Evolutionary conservation across 495 filamentous ascomycete species (phyloP), one percentile per base, ranked within the genome.

Genomic region (Talaromyces liani): DNA sequence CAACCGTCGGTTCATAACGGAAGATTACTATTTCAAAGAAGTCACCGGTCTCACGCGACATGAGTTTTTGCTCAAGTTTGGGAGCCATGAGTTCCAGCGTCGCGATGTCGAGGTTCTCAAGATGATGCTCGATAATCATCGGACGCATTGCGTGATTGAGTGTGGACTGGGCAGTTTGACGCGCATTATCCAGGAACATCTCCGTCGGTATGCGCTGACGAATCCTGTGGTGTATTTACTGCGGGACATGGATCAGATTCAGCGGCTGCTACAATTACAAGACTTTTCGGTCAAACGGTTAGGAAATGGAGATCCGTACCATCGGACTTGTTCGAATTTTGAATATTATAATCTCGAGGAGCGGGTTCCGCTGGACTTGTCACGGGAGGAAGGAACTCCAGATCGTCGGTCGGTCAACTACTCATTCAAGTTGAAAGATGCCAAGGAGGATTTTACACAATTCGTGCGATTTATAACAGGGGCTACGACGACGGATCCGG

Each of bases 201-300:
- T 90, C 18, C 77, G 80, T 29, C 80, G 74, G 18, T 88, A 84
- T 66, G 80, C 82, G 20, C 75, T 77, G 56, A 87, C 85, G 2
- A 85, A 92, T 67, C 89, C 90, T 0, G 87, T 94, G 18, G 82
- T 93, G 3, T 87, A 94, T 65, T 72, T 93, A 27, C 78, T 89
- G 45, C 82, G 90, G 25, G 87, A 91, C 66, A 84, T 84, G 66
- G 79, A 85, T 59, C 84, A 85, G 54, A 84, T 93, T 41, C 82
- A 83, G 41, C 75, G 76, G n/a, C 73, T 90, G 33, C 72, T 92
- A n/a, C 80, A 86, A 8, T 71, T 86, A 16, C 77, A 80, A 24
- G 82, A 89, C 39, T 80, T 80, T 64, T 75, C 85, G 59, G 71
- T 76, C 70, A 64, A 75, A 65, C 67, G 85, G 65, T 66, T 88